phyloP scores from a whole-genome alignment of 2,329 filamentous ascomycete species.

The Triangularia setosa region DNA sequence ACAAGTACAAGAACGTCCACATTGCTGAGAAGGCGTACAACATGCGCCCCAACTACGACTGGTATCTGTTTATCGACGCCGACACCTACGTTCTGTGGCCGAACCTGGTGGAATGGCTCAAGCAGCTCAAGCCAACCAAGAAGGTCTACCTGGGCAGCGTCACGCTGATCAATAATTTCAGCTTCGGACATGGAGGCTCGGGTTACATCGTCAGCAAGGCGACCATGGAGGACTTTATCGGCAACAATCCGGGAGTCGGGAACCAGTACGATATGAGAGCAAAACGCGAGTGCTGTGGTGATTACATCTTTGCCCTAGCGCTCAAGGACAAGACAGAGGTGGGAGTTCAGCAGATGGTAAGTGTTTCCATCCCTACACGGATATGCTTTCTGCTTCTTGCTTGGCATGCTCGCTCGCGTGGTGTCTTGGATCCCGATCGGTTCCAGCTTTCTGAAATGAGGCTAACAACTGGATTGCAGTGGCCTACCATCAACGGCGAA shows the following conservation, averaged over 20 bases:
- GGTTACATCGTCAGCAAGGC: slow-evolving; percentile 51
- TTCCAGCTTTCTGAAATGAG: not conserved
- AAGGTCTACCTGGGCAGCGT: slow-evolving; percentile 49
- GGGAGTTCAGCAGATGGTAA: slow-evolving; percentile 39
- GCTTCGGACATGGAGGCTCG: slow-evolving; percentile 55
- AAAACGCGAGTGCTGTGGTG: slow-evolving; percentile 46
- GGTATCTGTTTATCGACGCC: slow-evolving; percentile 58
- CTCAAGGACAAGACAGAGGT: slow-evolving; percentile 45
- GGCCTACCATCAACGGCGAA: slow-evolving; percentile 54
- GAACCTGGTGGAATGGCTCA: slow-evolving; percentile 48
- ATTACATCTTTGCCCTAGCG: slow-evolving; percentile 45
- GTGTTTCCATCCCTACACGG: slow-evolving; percentile 20
- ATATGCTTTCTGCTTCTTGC: not conserved
- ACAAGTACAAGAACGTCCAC: slow-evolving; percentile 61
- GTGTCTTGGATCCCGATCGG: not conserved
- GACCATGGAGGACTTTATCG: slow-evolving; percentile 46
- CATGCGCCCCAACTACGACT: slow-evolving; percentile 49
- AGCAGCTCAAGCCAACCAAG: slow-evolving; percentile 39
- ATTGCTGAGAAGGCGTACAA: slow-evolving; percentile 53
- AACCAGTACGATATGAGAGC: slow-evolving; percentile 44
- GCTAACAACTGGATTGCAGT: slow-evolving; percentile 30
- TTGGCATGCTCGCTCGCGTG: slow-evolving; percentile 5
- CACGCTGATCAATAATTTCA: slow-evolving; percentile 38
- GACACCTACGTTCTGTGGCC: slow-evolving; percentile 56
- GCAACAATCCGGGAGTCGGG: slow-evolving; percentile 40